Evolutionary conservation across 2,329 filamentous ascomycete species (phyloP).

Genomic region (Blastomyces percursus): DNA sequence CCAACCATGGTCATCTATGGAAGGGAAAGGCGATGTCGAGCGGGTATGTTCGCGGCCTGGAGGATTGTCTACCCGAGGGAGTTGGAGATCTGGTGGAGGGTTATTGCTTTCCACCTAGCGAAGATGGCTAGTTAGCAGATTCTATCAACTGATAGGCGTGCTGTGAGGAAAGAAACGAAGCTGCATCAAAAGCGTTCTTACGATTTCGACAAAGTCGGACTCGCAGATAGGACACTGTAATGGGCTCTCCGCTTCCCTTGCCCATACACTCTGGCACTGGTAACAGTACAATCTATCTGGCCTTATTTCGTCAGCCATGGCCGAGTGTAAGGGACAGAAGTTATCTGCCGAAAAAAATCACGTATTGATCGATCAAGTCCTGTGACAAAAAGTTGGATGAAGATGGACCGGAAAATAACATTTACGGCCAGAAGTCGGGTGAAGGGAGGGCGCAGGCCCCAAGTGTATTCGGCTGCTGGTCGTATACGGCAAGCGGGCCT

Average conservation of each 20-base stretch:
- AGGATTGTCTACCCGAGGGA: not conserved
- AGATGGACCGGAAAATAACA: not conserved
- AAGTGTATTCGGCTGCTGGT: not conserved
- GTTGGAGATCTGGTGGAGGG: not conserved
- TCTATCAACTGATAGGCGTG: not conserved
- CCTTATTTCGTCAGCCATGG: slow-evolving; percentile 25
- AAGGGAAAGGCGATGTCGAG: not conserved
- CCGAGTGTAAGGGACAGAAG: not conserved
- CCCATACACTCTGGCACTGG: slow-evolving; percentile 70
- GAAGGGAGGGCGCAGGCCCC: not conserved
- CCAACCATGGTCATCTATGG: too few relatives aligned
- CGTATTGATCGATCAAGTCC: not conserved
- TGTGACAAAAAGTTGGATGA: not conserved
- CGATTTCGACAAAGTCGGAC: slow-evolving; percentile 75
- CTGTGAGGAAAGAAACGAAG: not conserved
- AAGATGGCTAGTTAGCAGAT: not conserved
- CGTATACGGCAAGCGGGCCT: not conserved
- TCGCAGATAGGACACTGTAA: slow-evolving; percentile 67
- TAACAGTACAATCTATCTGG: slow-evolving; percentile 65
- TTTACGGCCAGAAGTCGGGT: not conserved
- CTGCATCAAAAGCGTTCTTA: slow-evolving; percentile 39
- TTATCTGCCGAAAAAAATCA: not conserved
- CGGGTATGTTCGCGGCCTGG: too few relatives aligned
- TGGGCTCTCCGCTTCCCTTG: slow-evolving; percentile 48
- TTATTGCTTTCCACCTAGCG: not conserved